Evolutionary conservation across 2,329 filamentous ascomycete species (phyloP).

Genomic region (Penicillium sp.): DNA sequence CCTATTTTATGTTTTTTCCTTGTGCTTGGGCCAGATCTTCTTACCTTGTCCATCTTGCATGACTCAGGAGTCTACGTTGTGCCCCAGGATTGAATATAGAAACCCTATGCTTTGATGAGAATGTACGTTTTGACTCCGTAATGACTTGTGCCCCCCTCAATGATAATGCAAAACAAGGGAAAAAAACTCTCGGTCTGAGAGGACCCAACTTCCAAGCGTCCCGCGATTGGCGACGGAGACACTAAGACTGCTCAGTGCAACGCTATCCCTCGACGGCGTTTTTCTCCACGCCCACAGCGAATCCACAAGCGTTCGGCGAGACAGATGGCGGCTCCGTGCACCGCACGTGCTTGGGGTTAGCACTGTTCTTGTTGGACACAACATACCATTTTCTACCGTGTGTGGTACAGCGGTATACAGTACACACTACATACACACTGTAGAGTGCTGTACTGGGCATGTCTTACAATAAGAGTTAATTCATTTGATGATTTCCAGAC

Average conservation of each 20-base stretch:
- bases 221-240: slow-evolving; percentile 12
- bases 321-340: slow-evolving; percentile 16
- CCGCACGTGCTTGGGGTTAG: slow-evolving; percentile 12
- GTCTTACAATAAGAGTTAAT: not conserved
- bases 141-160: not conserved
- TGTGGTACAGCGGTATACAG: too few species aligned
- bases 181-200: not conserved
- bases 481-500: not conserved
- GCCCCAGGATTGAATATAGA: not conserved
- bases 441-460: not conserved
- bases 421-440: too few species aligned
- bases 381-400: too few species aligned
- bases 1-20: not conserved
- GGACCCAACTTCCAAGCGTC: not conserved
- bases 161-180: not conserved
- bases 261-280: slow-evolving; percentile 14
- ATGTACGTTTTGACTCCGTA: too few species aligned
- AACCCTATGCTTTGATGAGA: too few species aligned
- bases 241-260: slow-evolving; percentile 12
- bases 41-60: not conserved
- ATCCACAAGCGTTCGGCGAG: slow-evolving; percentile 17
- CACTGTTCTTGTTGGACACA: not conserved
- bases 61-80: not conserved
- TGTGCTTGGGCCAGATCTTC: not conserved
- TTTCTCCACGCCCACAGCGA: slow-evolving; percentile 16